A percentile compares a stretch with the other conserved stretches of the same genome.
These are phyloP conservation scores for Fusarium foetens DNA, from an alignment of 2,329 filamentous ascomycete genomes.

Conservation along the genomic window DNA sequence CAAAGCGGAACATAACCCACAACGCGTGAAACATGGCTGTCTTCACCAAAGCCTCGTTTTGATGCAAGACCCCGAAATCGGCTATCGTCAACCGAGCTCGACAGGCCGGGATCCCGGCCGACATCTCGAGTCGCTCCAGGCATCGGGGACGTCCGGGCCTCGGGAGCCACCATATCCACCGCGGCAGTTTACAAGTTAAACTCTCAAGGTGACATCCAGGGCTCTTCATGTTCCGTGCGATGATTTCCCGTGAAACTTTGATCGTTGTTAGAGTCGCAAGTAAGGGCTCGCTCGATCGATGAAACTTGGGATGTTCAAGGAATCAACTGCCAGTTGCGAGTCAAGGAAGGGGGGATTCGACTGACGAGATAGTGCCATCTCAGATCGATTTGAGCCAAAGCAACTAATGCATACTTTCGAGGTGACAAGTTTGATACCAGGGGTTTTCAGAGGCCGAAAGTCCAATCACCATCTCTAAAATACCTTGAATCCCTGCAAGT, in stretches of 20 bases:
- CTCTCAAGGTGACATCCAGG: conserved; percentile 1
- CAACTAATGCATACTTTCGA: background rate
- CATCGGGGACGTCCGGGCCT: background rate
- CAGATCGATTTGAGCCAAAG: background rate
- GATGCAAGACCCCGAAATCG: background rate
- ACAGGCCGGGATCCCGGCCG: background rate
- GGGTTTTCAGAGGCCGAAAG: background rate
- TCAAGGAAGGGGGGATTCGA: background rate
- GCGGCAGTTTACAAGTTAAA: background rate
- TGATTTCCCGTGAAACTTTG: background rate
- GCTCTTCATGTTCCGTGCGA: background rate
- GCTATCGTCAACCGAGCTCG: background rate
- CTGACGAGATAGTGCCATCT: background rate
- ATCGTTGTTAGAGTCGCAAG: background rate
- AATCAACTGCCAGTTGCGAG: background rate
- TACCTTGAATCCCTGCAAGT: background rate
- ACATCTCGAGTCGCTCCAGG: background rate
- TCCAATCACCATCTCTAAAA: background rate
- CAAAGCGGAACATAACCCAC: background rate
- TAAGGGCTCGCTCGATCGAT: conserved; percentile 5
- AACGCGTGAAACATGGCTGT: background rate
- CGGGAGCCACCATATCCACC: background rate
- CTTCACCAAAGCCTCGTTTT: background rate
- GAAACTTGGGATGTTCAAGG: background rate
- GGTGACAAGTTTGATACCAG: conserved; percentile 2